Evolutionary conservation across 768 basidiomycete species (phyloP), one percentile per base, ranked within the genome.

Genomic region (Auriscalpium vulgare): DNA sequence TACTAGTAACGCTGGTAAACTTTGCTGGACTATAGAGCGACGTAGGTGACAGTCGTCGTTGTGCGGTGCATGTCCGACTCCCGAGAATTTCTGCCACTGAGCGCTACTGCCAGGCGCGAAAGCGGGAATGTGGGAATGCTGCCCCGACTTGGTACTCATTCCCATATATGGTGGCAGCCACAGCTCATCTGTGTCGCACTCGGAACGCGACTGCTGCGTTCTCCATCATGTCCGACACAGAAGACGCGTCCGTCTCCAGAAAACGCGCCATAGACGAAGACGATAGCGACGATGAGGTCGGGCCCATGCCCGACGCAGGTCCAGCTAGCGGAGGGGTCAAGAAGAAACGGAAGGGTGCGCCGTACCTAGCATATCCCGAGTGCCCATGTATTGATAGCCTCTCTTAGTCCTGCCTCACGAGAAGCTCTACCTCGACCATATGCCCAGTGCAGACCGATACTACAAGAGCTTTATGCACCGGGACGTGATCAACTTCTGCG

Each of bases 391-490:
- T n/a, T 51, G 13, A 35, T 46, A 16, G 35, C 8, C 10, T 17
- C 23, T 62, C 52, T 34, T 68, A 97, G 94, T 95, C 45, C 80
- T 98, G 8, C 93, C 89, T 0, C 94, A 97, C 69, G 97, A 98
- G 75, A 80, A 84, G 62, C 76, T 97, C 16, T 98, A 90, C 73
- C 78, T 99, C 47, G 91, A 93, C 40, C 91, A 95, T 72, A 74
- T 99, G 17, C 97, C 97, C 1, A 83, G 83, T 62, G 81, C 92
- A 53, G 91, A 97, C 70, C 85, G 97, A 62, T 99, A 99, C 74
- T 87, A 85, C 75, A 94, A 95, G 74, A 94, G 90, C 57, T 97
- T 97, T 73, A 97, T 99, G 97, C 97, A 99, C 69, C 77, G 94
- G 50, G 95, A 98, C 60, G 81, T 84, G 37, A 78, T 98, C 59